Conservation (phyloP, 1,284 basidiomycete genomes). For the Tylopilus orsonianus region DNA sequence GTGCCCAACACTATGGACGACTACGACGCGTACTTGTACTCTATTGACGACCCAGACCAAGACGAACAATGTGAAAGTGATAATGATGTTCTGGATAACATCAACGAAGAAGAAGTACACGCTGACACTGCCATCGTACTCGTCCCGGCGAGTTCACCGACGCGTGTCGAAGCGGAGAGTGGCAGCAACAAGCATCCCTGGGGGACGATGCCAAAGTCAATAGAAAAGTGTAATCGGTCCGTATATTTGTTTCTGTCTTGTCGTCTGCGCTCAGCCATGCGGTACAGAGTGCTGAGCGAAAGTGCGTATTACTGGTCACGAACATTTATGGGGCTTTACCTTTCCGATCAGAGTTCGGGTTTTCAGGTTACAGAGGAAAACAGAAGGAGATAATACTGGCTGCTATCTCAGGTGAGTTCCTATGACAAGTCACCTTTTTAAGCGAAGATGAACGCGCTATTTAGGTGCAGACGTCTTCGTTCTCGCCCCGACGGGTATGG, state of each 20-base stretch:
- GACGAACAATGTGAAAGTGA: constrained; percentile 15
- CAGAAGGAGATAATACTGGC: constrained; percentile 76
- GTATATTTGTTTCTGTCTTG: background rate
- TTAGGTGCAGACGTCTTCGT: constrained; percentile 74
- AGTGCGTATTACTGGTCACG: constrained; percentile 15
- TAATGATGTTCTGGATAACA: constrained; percentile 24
- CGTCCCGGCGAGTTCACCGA: constrained; percentile 15
- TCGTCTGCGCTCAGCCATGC: background rate
- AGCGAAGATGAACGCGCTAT: constrained; percentile 1
- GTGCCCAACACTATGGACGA: constrained; percentile 23
- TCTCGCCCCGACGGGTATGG: constrained; percentile 86
- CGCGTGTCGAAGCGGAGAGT: background rate
- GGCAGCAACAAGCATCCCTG: background rate
- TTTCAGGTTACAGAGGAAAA: constrained; percentile 67
- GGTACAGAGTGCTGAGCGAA: constrained; percentile 24
- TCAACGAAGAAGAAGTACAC: constrained; percentile 17
- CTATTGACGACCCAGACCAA: constrained; percentile 17
- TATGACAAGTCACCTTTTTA: background rate
- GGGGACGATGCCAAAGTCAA: background rate
- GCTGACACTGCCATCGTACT: constrained; percentile 10
- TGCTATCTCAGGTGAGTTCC: constrained; percentile 53
- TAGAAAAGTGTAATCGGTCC: constrained; percentile 21
- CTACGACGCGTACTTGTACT: constrained; percentile 25
- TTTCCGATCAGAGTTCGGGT: constrained; percentile 58
- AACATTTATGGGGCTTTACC: background rate